Percentiles rank a stretch among this genome's conserved stretches.
Conservation (phyloP, 2,329 filamentous ascomycete species). For the Claviceps spartinae region DNA sequence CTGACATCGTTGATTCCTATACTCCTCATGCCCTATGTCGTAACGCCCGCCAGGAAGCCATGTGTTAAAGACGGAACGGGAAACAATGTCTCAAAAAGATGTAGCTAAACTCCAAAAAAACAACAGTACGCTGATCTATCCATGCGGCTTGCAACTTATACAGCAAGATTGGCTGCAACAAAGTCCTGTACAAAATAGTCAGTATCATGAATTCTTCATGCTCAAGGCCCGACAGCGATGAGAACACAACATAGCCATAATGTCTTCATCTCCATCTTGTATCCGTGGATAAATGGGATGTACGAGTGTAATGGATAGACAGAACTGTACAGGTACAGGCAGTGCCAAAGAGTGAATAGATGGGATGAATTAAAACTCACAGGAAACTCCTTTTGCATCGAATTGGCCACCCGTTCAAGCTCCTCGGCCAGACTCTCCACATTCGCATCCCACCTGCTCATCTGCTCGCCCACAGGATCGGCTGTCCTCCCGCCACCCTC, state of each 20-base stretch:
- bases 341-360: no score
- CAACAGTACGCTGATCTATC: no score
- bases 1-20: no score
- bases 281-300: no score
- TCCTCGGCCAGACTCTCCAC: constrained; percentile 79
- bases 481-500: constrained; percentile 53
- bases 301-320: background rate
- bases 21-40: no score
- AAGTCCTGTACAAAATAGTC: constrained; percentile 30
- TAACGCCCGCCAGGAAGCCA: no score
- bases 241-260: no score
- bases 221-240: no score
- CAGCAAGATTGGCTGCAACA: constrained; percentile 38
- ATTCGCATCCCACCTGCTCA: constrained; percentile 79
- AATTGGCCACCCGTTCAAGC: constrained; percentile 73
- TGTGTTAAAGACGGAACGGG: no score
- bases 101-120: no score
- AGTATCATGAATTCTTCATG: background rate
- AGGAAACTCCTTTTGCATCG: constrained; percentile 69
- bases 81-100: no score
- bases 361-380: constrained; percentile 22
- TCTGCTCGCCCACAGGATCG: constrained; percentile 51
- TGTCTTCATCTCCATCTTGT: no score
- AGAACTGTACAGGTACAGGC: background rate
- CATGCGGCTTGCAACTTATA: constrained; percentile 8